Percentiles rank a stretch among this genome's conserved stretches.
phyloP scores from a whole-genome alignment of 208 protist genomes.

The Trypanosoma cruzi region DNA sequence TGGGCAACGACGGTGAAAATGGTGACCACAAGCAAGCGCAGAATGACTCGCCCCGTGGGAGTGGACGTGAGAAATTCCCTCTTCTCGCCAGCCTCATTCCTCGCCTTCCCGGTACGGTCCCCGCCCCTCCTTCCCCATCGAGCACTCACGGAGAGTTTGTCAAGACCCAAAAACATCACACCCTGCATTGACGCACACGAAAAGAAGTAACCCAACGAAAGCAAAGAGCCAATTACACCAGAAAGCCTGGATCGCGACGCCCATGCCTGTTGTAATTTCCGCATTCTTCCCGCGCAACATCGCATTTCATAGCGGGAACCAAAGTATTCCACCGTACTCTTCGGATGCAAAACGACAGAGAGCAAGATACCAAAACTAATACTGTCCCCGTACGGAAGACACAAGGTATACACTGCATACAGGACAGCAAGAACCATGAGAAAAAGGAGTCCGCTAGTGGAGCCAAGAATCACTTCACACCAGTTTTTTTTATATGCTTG shows the following conservation, averaged over 20 bases:
- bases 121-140: neutral
- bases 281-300: constrained; percentile 50
- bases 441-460: constrained; percentile 59
- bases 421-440: constrained; percentile 37
- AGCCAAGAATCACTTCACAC: constrained; percentile 47
- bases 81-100: neutral
- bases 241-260: constrained; percentile 28
- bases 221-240: constrained; percentile 39
- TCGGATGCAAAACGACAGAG: constrained; percentile 66
- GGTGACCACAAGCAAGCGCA: constrained; percentile 35
- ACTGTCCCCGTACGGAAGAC: constrained; percentile 53
- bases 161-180: constrained; percentile 55
- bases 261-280: constrained; percentile 35
- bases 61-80: constrained; percentile 37
- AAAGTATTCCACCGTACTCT: constrained; percentile 34
- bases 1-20: constrained; percentile 41
- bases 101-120: neutral
- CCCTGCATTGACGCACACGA: constrained; percentile 50
- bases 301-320: constrained; percentile 25
- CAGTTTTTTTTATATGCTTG: constrained; percentile 35
- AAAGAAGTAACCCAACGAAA: constrained; percentile 47
- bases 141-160: constrained; percentile 40
- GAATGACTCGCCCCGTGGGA: constrained; percentile 30
- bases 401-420: constrained; percentile 52
- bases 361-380: constrained; percentile 56